phyloP scores from a whole-genome alignment of 352 stramenopile genomes.

The Globisporangium paroecandrum region DNA sequence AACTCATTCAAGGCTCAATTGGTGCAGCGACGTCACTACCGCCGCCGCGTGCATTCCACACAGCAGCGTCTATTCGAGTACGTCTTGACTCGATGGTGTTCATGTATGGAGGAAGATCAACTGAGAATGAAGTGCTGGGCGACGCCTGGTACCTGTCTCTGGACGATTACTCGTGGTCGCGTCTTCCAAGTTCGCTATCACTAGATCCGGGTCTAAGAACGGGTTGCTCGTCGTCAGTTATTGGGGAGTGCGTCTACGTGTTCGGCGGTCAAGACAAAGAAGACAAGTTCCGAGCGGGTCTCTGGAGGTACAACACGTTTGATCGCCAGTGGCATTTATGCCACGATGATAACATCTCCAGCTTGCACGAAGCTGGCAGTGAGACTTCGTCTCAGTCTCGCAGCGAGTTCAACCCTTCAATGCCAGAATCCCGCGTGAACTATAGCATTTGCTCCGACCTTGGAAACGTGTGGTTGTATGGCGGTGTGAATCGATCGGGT shows the following conservation, averaged over 20 bases:
- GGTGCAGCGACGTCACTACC: slow-evolving; percentile 66
- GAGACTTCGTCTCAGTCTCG: slow-evolving; percentile 17
- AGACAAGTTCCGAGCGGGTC: slow-evolving; percentile 68
- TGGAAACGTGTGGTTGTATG: slow-evolving; percentile 82
- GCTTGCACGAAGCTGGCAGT: slow-evolving; percentile 18
- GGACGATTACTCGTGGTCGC: slow-evolving; percentile 79
- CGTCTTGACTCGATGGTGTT: slow-evolving; percentile 79
- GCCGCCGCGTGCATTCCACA: slow-evolving; percentile 63
- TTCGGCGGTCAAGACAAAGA: slow-evolving; percentile 82
- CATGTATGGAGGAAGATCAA: slow-evolving; percentile 76
- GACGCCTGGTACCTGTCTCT: slow-evolving; percentile 83
- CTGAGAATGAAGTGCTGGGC: slow-evolving; percentile 67
- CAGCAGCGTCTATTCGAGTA: slow-evolving; percentile 57
- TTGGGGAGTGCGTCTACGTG: slow-evolving; percentile 81
- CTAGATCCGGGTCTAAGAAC: slow-evolving; percentile 69
- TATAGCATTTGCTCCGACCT: slow-evolving; percentile 78
- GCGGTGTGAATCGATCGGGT: slow-evolving; percentile 46
- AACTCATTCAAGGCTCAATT: slow-evolving; percentile 65
- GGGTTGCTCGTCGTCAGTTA: slow-evolving; percentile 65
- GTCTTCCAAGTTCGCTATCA: slow-evolving; percentile 66
- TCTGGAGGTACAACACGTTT: slow-evolving; percentile 88
- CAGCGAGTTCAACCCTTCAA: slow-evolving; percentile 39
- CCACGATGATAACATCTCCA: slow-evolving; percentile 73
- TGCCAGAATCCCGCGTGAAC: slow-evolving; percentile 50
- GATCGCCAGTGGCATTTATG: slow-evolving; percentile 85